Percentiles rank a stretch among this genome's conserved stretches.
Evolutionary conservation across 768 basidiomycete species (phyloP).

Genomic region (Wakefieldia striispora): DNA sequence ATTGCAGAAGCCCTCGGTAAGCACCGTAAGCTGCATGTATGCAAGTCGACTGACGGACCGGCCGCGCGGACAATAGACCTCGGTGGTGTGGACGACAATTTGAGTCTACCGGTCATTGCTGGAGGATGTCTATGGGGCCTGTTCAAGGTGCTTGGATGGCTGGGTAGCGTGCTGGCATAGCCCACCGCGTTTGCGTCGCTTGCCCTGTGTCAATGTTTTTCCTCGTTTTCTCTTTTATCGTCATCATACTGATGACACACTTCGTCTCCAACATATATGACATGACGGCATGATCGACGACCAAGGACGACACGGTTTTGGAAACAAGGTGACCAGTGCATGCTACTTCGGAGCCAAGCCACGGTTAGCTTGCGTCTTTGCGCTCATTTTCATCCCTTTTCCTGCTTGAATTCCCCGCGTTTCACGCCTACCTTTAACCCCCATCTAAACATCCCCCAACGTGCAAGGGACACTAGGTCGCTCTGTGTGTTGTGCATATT

Average conservation of each 20-base stretch:
- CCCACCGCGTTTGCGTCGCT: not conserved
- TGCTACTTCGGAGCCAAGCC: not conserved
- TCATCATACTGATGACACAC: not conserved
- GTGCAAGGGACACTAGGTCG: not conserved
- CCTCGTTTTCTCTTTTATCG: not conserved
- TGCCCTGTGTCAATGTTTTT: not conserved
- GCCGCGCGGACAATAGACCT: slow-evolving; percentile 51
- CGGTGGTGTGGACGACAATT: slow-evolving; percentile 82
- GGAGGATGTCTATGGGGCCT: slow-evolving; percentile 68
- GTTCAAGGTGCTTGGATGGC: slow-evolving; percentile 41
- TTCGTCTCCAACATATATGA: not conserved
- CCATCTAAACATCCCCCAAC: not conserved
- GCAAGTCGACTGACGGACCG: not conserved
- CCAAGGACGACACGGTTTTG: not conserved
- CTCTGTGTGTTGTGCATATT: not conserved
- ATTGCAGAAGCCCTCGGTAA: slow-evolving; percentile 87
- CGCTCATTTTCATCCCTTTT: not conserved
- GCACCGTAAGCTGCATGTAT: slow-evolving; percentile 26
- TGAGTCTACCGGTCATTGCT: slow-evolving; percentile 85
- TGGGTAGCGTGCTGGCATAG: slow-evolving; percentile 25
- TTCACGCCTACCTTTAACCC: not conserved
- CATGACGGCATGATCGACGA: not conserved
- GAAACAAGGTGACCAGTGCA: not conserved
- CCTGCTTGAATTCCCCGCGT: not conserved
- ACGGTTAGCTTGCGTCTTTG: not conserved